Conservation (phyloP, 305 asterid genomes). For the Fraxinus paxiana region DNA sequence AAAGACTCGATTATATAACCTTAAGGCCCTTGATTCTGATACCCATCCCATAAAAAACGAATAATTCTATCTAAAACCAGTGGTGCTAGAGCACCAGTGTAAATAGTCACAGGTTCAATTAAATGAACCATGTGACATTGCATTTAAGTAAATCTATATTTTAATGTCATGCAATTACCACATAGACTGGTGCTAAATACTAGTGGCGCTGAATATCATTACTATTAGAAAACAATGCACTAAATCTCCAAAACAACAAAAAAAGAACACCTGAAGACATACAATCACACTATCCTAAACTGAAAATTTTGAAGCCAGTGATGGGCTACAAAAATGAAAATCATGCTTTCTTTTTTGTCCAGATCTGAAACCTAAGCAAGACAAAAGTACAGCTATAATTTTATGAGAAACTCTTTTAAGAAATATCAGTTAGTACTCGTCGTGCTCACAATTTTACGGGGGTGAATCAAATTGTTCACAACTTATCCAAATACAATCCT, state of each 20-base stretch:
- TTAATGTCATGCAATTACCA: not conserved
- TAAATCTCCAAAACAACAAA: not conserved
- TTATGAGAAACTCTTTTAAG: not conserved
- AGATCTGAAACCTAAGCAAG: not conserved
- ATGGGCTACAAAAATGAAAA: not conserved
- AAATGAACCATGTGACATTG: not conserved
- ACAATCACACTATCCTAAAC: not conserved
- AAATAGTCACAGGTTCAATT: not conserved
- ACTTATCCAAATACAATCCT: not conserved
- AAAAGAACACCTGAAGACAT: not conserved
- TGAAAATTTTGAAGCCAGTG: not conserved
- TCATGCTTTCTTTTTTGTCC: not conserved
- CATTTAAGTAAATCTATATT: not conserved
- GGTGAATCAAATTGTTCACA: not conserved
- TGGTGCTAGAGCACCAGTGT: not conserved
- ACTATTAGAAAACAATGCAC: not conserved
- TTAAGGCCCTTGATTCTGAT: not conserved
- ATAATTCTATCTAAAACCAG: not conserved
- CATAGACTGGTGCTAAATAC: not conserved
- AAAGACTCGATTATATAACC: not conserved
- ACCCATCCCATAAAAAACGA: not conserved
- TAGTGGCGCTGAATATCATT: not conserved
- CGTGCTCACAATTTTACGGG: not conserved
- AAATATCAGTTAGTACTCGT: not conserved
- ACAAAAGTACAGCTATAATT: not conserved